phyloP scores from a whole-genome alignment of 2,329 filamentous ascomycete species.

The Ceratocystis eucalypticola region DNA sequence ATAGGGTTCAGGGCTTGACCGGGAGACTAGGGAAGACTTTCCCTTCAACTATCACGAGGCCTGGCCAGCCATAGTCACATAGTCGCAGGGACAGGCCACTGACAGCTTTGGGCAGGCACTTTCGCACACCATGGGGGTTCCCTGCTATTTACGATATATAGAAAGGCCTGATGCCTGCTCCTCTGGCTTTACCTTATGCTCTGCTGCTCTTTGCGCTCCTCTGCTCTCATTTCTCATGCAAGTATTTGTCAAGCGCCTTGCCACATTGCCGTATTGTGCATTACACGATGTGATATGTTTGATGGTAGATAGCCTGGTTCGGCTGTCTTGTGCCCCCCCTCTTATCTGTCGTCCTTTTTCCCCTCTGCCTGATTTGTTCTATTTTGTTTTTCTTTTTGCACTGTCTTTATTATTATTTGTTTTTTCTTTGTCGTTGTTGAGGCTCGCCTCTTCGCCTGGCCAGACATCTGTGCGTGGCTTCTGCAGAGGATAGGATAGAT shows the following conservation, averaged over 20 bases:
- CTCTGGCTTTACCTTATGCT: neutral
- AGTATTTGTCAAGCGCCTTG: constrained; percentile 2
- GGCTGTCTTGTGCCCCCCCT: no score
- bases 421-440: neutral
- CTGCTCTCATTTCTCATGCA: neutral
- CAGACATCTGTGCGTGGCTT: neutral
- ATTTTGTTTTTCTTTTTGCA: neutral
- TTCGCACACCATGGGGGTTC: neutral
- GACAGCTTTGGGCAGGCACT: neutral
- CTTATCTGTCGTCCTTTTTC: no score
- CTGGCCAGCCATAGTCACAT: neutral
- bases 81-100: neutral
- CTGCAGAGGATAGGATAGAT: neutral
- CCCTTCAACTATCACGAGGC: neutral
- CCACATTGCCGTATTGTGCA: neutral
- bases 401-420: neutral
- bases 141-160: neutral
- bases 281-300: neutral
- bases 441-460: neutral
- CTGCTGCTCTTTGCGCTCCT: neutral
- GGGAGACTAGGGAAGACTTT: neutral
- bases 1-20: neutral
- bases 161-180: neutral
- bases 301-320: neutral
- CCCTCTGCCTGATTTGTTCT: neutral